These are phyloP conservation scores for Saccharomyces paradoxus DNA, from an alignment of 805 yeast species.

Conservation along the genomic window DNA sequence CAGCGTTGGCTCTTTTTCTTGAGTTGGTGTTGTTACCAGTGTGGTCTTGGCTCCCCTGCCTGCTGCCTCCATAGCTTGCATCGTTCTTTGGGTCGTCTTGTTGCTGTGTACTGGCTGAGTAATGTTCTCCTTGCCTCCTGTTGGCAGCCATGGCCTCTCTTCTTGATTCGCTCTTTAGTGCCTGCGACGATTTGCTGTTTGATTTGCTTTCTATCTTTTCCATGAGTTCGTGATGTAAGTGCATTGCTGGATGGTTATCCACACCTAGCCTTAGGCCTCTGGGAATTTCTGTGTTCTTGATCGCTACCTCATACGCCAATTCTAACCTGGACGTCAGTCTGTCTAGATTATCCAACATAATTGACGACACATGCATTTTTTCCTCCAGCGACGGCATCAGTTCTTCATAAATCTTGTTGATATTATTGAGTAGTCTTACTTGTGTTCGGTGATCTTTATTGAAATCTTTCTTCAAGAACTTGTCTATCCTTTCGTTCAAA, in stretches of 20 bases:
- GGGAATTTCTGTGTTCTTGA: conserved; percentile 69
- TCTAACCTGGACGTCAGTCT: conserved; percentile 68
- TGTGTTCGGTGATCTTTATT: conserved; percentile 7
- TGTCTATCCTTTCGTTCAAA: conserved; percentile 37
- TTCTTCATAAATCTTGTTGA: conserved; percentile 44
- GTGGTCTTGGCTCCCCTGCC: conserved; percentile 14
- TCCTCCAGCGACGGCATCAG: conserved; percentile 90
- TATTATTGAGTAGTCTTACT: conserved; percentile 24
- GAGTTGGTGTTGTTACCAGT: conserved; percentile 7
- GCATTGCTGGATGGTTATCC: conserved; percentile 84
- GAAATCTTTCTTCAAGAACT: conserved; percentile 10
- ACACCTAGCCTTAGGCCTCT: conserved; percentile 70
- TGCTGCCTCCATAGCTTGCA: background rate
- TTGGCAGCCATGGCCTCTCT: conserved; percentile 91
- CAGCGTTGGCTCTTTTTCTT: conserved; percentile 12
- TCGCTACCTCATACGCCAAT: conserved; percentile 68
- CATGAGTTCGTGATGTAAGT: conserved; percentile 31
- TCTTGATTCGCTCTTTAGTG: conserved; percentile 74
- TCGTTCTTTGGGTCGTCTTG: conserved; percentile 6
- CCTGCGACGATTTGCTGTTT: conserved; percentile 48
- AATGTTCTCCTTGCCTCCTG: conserved; percentile 24
- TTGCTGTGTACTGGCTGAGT: conserved; percentile 11
- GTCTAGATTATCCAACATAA: conserved; percentile 70
- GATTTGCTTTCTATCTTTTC: conserved; percentile 20
- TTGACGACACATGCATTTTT: conserved; percentile 93